Percentiles rank a stretch among this genome's conserved stretches.
phyloP scores from a whole-genome alignment of 139 green algal species.

The Astrephomene gubernaculifera region DNA sequence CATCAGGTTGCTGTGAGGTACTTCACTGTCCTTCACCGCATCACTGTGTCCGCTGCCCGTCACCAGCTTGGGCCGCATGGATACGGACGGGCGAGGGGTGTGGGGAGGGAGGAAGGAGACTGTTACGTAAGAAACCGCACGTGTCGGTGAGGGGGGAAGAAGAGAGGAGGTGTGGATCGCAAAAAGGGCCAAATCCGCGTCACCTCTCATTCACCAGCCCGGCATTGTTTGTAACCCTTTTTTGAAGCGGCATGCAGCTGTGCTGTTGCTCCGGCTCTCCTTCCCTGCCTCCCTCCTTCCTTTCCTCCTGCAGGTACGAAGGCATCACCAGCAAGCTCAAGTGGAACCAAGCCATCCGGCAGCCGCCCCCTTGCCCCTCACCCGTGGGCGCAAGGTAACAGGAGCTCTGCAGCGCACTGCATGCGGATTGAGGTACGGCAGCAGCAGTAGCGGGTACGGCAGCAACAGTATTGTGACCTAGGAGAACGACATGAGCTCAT shows the following conservation, averaged over 20 bases:
- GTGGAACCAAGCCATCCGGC: conserved; percentile 66
- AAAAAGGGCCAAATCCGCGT: no score
- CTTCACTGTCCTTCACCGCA: conserved; percentile 74
- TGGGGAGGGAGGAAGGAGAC: neutral
- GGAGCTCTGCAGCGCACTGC: conserved; percentile 19
- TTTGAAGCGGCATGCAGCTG: neutral
- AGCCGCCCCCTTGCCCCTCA: conserved; percentile 37
- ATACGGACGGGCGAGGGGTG: conserved; percentile 74
- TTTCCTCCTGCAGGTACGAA: conserved; percentile 60
- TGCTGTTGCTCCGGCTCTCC: neutral
- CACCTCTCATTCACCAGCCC: no score
- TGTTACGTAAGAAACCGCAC: neutral
- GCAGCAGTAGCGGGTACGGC: neutral
- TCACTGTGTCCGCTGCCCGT: conserved; percentile 81
- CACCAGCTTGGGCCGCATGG: conserved; percentile 80
- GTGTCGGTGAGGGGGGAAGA: no score
- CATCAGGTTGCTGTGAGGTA: conserved; percentile 69
- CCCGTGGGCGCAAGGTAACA: conserved; percentile 21
- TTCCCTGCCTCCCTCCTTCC: neutral
- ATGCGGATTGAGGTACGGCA: neutral
- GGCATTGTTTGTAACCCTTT: no score
- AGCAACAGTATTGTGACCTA: neutral
- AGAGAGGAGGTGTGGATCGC: no score
- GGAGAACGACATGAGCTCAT: neutral
- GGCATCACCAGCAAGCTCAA: conserved; percentile 91